Evolutionary conservation across 805 yeast species (phyloP).

Genomic region (Suhomyces canberraensis): DNA sequence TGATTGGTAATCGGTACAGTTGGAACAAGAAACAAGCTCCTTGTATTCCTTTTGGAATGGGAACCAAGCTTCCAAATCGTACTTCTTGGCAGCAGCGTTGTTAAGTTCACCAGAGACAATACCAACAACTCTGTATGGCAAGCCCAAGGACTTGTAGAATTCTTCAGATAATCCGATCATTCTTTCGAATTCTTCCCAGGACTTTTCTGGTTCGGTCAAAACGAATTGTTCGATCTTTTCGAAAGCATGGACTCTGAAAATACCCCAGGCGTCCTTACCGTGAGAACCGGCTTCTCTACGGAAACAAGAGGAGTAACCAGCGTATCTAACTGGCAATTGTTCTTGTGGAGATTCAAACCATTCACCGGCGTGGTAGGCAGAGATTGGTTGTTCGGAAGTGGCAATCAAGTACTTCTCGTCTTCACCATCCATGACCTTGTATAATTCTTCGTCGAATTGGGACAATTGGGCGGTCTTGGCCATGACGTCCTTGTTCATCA

Average conservation of each 20-base stretch:
- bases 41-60: conserved; percentile 98
- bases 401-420: conserved; percentile 98
- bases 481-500: conserved; percentile 99
- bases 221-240: conserved; percentile 98
- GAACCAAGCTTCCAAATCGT: conserved; percentile 99
- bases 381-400: conserved; percentile 98
- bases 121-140: conserved; percentile 96
- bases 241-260: conserved; percentile 97
- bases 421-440: conserved; percentile 94
- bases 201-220: conserved; percentile 94
- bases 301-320: conserved; percentile 98
- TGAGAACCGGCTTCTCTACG: conserved; percentile 99
- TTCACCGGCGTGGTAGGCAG: conserved; percentile 95
- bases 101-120: conserved; percentile 98
- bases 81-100: conserved; percentile 98
- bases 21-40: conserved; percentile 96
- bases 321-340: conserved; percentile 94
- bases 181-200: conserved; percentile 95
- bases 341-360: conserved; percentile 98
- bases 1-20: conserved; percentile 99
- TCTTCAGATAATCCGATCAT: conserved; percentile 92
- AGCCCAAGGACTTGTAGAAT: conserved; percentile 84
- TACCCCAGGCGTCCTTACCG: conserved; percentile 99
- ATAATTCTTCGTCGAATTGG: conserved; percentile 95
- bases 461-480: conserved; percentile 98